A percentile compares a stretch with the other conserved stretches of the same genome.
These are phyloP conservation scores for Alternaria alternata DNA, from an alignment of 2,329 filamentous ascomycete genomes.

Conservation along the genomic window DNA sequence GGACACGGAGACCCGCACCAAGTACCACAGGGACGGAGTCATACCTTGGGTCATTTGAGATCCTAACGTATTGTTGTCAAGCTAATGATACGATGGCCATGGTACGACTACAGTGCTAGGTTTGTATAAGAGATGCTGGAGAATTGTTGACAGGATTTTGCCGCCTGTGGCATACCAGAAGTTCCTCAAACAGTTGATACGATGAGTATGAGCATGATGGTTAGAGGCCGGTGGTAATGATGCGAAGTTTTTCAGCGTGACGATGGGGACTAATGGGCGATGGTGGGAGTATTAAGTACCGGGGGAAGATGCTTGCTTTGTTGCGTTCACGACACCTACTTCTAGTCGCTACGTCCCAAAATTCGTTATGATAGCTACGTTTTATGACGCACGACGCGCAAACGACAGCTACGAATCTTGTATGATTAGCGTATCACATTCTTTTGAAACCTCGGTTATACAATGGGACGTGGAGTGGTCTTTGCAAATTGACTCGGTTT, in stretches of 20 bases:
- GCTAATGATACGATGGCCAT: background rate
- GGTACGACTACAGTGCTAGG: background rate
- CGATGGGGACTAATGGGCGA: background rate
- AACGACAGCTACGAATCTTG: background rate
- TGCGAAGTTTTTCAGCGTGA: background rate
- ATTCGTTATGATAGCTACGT: background rate
- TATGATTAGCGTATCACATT: background rate
- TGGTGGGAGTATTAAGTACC: background rate
- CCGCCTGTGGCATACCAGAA: background rate
- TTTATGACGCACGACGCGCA: background rate
- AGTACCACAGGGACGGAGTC: conserved; percentile 21
- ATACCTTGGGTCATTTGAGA: conserved; percentile 17
- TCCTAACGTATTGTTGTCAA: background rate
- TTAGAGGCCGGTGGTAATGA: background rate
- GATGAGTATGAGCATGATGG: background rate
- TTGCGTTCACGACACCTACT: background rate
- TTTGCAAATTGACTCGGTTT: too few relatives aligned
- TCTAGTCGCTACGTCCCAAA: background rate
- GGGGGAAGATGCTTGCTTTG: background rate
- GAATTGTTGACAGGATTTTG: background rate
- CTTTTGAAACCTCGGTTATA: background rate
- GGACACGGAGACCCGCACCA: conserved; percentile 14
- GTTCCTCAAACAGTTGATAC: background rate
- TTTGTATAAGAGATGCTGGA: conserved; percentile 1
- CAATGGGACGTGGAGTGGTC: too few relatives aligned